Evolutionary conservation across 257 asterid species (phyloP).

Genomic region (Orobanche coerulescens): DNA sequence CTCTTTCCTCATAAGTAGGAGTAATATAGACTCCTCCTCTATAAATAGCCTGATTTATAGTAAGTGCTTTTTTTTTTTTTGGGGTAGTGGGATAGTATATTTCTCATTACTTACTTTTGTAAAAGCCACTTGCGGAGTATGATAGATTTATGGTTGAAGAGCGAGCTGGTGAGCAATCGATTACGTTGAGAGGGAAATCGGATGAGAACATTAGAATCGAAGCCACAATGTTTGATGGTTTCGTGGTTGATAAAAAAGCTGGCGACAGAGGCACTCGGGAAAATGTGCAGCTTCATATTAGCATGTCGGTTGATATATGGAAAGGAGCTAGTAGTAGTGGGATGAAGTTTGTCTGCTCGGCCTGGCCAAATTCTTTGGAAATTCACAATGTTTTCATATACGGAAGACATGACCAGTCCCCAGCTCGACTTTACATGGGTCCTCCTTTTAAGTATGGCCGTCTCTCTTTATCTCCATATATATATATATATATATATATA

Average conservation of each 20-base stretch:
- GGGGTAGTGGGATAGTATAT: too few relatives aligned
- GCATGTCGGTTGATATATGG: conserved; percentile 48
- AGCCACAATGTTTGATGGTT: conserved; percentile 57
- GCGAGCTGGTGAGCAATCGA: conserved; percentile 48
- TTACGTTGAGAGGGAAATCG: conserved; percentile 34
- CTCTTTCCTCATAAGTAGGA: not conserved
- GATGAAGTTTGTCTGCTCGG: conserved; percentile 53
- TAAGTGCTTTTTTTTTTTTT: too few relatives aligned
- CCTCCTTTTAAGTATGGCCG: conserved; percentile 41
- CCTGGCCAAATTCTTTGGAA: conserved; percentile 49
- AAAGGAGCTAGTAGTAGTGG: conserved; percentile 32
- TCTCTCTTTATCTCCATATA: not conserved
- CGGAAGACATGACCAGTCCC: conserved; percentile 24
- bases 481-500: too few relatives aligned
- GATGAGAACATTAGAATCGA: conserved; percentile 48
- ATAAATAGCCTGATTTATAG: too few relatives aligned
- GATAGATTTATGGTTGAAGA: conserved; percentile 39
- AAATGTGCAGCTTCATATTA: conserved; percentile 35
- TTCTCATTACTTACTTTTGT: too few relatives aligned
- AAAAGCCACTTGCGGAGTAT: conserved; percentile 34
- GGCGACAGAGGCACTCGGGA: conserved; percentile 30
- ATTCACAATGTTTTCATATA: conserved; percentile 44
- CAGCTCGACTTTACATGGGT: conserved; percentile 47
- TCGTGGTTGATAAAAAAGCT: conserved; percentile 17
- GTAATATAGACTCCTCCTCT: too few relatives aligned